These are phyloP conservation scores for Cercospora sesami DNA, from an alignment of 2,329 filamentous ascomycete genomes.

Conservation along the genomic window DNA sequence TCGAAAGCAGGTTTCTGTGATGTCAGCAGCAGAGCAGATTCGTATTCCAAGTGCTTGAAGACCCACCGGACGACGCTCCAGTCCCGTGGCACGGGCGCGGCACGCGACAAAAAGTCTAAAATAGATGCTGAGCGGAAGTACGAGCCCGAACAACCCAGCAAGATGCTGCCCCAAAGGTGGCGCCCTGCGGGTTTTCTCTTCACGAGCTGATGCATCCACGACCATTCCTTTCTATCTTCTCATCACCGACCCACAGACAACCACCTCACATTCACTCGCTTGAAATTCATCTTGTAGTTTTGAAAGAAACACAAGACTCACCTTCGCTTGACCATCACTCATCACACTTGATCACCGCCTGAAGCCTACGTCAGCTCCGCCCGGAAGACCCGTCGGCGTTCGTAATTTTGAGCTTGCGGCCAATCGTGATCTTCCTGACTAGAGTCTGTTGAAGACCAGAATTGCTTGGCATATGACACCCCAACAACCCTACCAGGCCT, in stretches of 20 bases:
- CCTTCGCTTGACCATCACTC: not conserved
- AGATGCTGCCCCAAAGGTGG: not conserved
- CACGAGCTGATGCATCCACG: not conserved
- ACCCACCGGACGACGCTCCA: not conserved
- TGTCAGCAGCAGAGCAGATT: not conserved
- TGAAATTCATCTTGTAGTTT: not conserved
- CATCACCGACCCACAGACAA: not conserved
- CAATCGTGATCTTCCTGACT: not conserved
- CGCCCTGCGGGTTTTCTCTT: not conserved
- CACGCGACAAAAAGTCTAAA: not conserved
- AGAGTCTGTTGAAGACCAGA: not conserved
- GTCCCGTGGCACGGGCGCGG: not conserved
- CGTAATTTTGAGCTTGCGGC: not conserved
- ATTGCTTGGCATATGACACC: conserved; percentile 16
- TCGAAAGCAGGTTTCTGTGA: not conserved
- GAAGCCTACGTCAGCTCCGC: conserved; percentile 1
- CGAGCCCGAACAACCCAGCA: not conserved
- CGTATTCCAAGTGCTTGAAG: not conserved
- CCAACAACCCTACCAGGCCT: not conserved
- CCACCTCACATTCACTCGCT: not conserved
- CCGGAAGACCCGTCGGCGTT: not conserved
- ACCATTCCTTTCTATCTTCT: not conserved
- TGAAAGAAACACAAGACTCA: not conserved
- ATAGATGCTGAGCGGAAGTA: not conserved
- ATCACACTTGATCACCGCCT: not conserved